phyloP scores from a whole-genome alignment of 306 rosid species.

The Sechiopsis laciniata region DNA sequence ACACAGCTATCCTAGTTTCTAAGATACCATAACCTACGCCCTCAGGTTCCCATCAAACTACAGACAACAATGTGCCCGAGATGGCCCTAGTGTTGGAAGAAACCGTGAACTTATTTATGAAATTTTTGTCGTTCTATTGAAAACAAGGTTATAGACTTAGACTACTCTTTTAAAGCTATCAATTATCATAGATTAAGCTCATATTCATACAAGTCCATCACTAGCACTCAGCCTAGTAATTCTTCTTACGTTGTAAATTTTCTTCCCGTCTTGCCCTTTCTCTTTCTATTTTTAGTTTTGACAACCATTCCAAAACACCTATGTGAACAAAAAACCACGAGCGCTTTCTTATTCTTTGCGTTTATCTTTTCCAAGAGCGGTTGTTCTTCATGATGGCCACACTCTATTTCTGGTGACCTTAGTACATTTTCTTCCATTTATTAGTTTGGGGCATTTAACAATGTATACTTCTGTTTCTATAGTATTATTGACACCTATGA shows the following conservation, averaged over 20 bases:
- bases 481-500: not conserved
- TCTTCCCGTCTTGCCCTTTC: not conserved
- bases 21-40: not conserved
- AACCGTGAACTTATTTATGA: not conserved
- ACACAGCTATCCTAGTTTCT: not conserved
- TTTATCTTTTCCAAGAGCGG: not conserved
- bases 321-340: too few relatives aligned
- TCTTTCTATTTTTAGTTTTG: too few relatives aligned
- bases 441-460: not conserved
- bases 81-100: slow-evolving; percentile 3
- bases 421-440: slow-evolving; percentile 2
- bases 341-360: too few relatives aligned
- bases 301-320: too few relatives aligned
- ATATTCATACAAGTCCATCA: not conserved
- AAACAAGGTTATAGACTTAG: not conserved
- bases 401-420: not conserved
- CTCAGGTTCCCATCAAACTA: not conserved
- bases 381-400: not conserved
- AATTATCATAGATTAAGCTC: not conserved
- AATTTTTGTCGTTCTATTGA: not conserved
- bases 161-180: not conserved
- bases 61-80: not conserved
- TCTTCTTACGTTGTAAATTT: not conserved
- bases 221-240: not conserved
- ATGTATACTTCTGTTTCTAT: not conserved